phyloP scores from a whole-genome alignment of 2,329 filamentous ascomycete species.

The Stemphylium beticola region DNA sequence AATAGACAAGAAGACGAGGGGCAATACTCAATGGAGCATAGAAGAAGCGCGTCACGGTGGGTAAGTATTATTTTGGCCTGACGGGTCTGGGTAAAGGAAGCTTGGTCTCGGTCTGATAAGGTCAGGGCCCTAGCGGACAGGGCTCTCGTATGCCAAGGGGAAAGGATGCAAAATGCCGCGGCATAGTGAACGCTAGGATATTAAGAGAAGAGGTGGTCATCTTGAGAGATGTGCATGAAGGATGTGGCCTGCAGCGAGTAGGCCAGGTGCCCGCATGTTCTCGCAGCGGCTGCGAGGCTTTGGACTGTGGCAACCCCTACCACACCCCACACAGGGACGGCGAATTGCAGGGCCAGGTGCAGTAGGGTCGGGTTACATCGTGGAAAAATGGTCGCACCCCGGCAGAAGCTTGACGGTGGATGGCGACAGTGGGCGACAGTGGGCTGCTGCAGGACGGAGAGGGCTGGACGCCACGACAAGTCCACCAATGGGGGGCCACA shows the following conservation, averaged over 20 bases:
- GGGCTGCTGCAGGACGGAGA: conserved; percentile 44
- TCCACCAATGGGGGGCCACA: conserved; percentile 34
- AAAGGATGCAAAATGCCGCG: conserved; percentile 41
- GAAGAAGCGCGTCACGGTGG: conserved; percentile 46
- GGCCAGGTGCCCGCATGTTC: conserved; percentile 45
- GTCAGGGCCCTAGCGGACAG: conserved; percentile 38
- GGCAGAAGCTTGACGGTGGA: conserved; percentile 32
- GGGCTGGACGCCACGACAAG: conserved; percentile 38
- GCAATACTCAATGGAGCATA: conserved; percentile 47
- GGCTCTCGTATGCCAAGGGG: conserved; percentile 39
- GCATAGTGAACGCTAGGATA: conserved; percentile 43
- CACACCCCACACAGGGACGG: conserved; percentile 44
- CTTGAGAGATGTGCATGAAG: conserved; percentile 38
- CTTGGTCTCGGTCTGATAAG: conserved; percentile 49
- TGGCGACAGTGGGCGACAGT: conserved; percentile 38
- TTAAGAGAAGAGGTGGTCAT: conserved; percentile 40
- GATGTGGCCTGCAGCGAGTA: conserved; percentile 39
- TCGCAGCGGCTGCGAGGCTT: conserved; percentile 41
- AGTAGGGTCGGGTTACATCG: conserved; percentile 48
- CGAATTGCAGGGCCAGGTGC: conserved; percentile 40
- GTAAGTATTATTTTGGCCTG: conserved; percentile 49
- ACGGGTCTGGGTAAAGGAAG: conserved; percentile 36
- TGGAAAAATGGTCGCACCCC: conserved; percentile 30
- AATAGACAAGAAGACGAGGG: conserved; percentile 46
- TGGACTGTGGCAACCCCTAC: conserved; percentile 43